phyloP scores from a whole-genome alignment of 2,329 filamentous ascomycete genomes.

The Nemania diffusa region DNA sequence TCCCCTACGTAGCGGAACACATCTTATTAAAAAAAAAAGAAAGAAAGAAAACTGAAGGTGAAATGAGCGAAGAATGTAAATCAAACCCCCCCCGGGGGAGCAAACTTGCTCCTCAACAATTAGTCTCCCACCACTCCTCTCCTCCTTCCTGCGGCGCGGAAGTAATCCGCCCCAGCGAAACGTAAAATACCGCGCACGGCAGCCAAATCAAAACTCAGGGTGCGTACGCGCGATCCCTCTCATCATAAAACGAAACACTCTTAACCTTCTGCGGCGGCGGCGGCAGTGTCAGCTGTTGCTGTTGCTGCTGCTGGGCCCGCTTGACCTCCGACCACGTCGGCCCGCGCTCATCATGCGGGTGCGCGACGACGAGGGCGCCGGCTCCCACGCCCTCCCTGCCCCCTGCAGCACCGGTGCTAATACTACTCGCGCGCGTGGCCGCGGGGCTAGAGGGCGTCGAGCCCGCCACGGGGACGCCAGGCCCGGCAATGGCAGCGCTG shows the following conservation, averaged over 20 bases:
- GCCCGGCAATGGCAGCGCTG: background rate
- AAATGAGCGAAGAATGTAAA: background rate
- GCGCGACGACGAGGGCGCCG: conserved; percentile 22
- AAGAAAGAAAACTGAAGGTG: background rate
- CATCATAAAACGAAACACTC: conserved; percentile 27
- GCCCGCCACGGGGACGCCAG: background rate
- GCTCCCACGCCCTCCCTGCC: background rate
- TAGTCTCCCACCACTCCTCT: no score
- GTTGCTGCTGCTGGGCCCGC: conserved; percentile 31
- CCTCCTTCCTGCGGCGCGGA: no score
- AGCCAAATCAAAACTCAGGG: background rate
- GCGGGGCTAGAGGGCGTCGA: background rate
- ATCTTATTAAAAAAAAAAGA: background rate
- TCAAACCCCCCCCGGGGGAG: no score
- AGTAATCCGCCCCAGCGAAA: background rate
- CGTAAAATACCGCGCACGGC: background rate
- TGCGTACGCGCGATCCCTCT: conserved; percentile 18
- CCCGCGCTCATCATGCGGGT: conserved; percentile 39
- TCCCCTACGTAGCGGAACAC: background rate
- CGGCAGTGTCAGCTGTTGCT: conserved; percentile 4
- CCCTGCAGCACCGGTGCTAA: background rate
- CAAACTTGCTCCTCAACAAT: no score
- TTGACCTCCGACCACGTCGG: conserved; percentile 50
- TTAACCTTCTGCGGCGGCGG: conserved; percentile 22
- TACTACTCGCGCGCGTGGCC: background rate